Evolutionary conservation across 106 monocot genomes (phyloP).

Genomic region (Acorus gramineus): DNA sequence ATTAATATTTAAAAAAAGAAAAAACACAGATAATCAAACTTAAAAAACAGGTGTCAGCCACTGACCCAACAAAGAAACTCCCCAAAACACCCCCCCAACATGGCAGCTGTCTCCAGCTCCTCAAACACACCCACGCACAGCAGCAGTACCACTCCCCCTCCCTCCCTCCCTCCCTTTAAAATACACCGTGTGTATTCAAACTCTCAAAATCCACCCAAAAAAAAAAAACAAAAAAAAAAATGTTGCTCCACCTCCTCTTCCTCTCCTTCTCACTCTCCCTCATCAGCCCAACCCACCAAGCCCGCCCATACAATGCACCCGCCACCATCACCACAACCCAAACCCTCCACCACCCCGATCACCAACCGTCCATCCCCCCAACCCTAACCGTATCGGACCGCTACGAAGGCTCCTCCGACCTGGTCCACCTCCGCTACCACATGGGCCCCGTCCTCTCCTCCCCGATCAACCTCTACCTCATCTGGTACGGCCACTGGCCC

Average conservation of each 20-base stretch:
- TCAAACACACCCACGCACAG: not conserved
- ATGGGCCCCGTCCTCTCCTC: too few species aligned
- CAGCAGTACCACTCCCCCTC: not conserved
- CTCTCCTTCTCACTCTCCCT: not conserved
- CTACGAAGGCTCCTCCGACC: too few species aligned
- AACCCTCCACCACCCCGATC: not conserved
- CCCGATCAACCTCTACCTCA: too few species aligned
- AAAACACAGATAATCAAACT: too few species aligned
- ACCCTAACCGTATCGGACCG: not conserved
- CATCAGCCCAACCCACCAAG: not conserved
- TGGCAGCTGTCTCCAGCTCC: not conserved
- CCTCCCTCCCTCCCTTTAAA: not conserved
- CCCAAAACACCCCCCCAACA: not conserved
- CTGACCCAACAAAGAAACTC: too few species aligned
- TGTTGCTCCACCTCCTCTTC: not conserved
- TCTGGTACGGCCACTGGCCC: constrained; percentile 22
- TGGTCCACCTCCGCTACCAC: too few species aligned
- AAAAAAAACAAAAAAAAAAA: too few species aligned
- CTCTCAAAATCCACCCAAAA: not conserved
- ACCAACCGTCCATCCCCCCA: not conserved
- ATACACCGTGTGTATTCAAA: not conserved
- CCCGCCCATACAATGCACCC: not conserved
- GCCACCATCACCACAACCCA: not conserved
- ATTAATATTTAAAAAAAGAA: too few species aligned
- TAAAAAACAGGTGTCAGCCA: too few species aligned